Evolutionary conservation across 1,284 basidiomycete genomes (phyloP), one percentile per base, ranked within the genome.

Genomic region (Ustilago vetiveriae): DNA sequence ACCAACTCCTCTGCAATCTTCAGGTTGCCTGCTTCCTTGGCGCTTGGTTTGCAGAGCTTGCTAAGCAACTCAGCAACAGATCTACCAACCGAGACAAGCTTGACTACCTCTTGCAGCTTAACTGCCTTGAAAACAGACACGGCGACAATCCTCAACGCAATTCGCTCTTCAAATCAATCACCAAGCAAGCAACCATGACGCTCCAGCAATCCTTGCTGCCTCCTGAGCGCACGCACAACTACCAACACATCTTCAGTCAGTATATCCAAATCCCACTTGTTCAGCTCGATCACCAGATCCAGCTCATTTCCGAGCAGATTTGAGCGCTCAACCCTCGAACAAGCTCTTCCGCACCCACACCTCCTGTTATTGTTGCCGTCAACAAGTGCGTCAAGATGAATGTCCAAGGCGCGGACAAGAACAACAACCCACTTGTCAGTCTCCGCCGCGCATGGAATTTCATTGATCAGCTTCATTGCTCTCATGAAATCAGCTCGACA

Each of bases 351-450:
- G 9, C 19, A 32, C 19, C 23, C 13, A 21, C 21, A 22, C 40
- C 50, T 7, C 44, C 50, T 1, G 40, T 48, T n/a, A 23, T 53
- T 1, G 50, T 60, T 10, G 57, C 57, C n/a, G 23, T 60, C n/a
- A 45, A 60, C 40, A 50, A 53, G n/a, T 60, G 50, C 35, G 57
- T 49, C 26, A 30, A 59, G 43, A 13, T 59, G 23, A 51, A 21
- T 13, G 24, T 40, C 14, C 13, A 23, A 29, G 9, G n/a, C 5
- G n/a, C n/a, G n/a, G n/a, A 22, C 4, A 13, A 19, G 3, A 35
- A 23, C 21, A 27, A 39, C 3, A 23, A 19, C 11, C 37, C 22
- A 16, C 49, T 59, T 33, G 24, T 41, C 27, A 47, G 49, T 39
- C 38, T 60, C 13, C 45, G 40, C 9, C 45, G 57, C 7, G 57